Base-by-base conservation (phyloP, 2,329 filamentous ascomycete species). In the Cercospora sp. region DNA sequence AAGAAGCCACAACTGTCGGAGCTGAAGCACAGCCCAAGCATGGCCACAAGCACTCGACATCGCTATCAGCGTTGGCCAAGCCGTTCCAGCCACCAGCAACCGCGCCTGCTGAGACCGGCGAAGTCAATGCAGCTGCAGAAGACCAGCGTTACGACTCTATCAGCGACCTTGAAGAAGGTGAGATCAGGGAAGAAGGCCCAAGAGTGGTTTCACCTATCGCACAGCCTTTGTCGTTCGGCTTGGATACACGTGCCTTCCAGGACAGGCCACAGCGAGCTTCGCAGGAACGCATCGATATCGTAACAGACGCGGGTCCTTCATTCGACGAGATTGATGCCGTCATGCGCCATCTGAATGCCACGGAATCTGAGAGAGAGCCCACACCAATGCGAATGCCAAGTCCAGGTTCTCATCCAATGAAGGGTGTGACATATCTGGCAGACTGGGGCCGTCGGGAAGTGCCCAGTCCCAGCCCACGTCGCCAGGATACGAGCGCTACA, bases 251-350 rank as follows among this genome's bases (percentile, higher is more conserved):
- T 37, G 66, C 61, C 24, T 66, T 66, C 18, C 58, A 59, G 21
- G 49, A 58, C 8, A 32, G 40, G 21, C 69, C 66, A 63, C 30
- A 43, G 57, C 45, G 55, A 13, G 51, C 62, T 57, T 32, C 63
- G 7, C 68, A 63, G 57, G 69, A 72, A 21, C 67, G 72, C 43
- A 69, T 75, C 26, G 70, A 68, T 37, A 66, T 61, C 8, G 72
- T 70, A 8, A 67, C 71, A n/a, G 69, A 71, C 5, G 62, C 70
- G 3, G 78, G 83, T 61, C 81, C 83, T 37, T 84, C 89, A 0
- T 92, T 92, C 74, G 90, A 94, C 73, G 93, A 97, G 77, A 94
- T 97, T 75, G 94, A 97, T 81, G 92, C 91, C 55, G 89, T 97
- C 63, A 97, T 98, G 93, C 88, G 90, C 71, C 90, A 95, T 69